phyloP scores from a whole-genome alignment of 129 eudicot genomes.

The sunflower (Helianthus annuus) region DNA sequence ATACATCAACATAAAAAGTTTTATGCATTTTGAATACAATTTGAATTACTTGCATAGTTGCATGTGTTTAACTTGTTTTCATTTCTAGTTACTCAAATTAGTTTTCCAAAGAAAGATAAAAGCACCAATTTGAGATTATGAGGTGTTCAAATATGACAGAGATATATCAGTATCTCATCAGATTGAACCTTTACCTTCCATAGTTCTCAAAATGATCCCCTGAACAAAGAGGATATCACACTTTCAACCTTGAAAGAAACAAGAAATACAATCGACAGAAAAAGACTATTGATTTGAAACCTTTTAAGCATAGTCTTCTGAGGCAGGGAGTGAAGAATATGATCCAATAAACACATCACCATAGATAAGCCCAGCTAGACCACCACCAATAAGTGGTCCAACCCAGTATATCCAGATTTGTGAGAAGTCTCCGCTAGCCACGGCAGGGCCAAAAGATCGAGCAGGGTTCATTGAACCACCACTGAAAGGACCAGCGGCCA shows the following conservation, averaged over 20 bases:
- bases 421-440: conserved; percentile 46
- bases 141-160: conserved; percentile 18
- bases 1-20: too few relatives aligned
- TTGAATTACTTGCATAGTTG: too few relatives aligned
- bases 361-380: conserved; percentile 56
- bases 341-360: conserved; percentile 55
- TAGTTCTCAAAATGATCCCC: conserved; percentile 16
- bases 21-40: too few relatives aligned
- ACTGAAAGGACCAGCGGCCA: conserved; percentile 58
- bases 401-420: conserved; percentile 60
- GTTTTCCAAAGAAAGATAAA: conserved; percentile 14
- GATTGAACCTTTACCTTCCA: conserved; percentile 14
- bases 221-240: conserved; percentile 8
- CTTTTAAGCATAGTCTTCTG: conserved; percentile 43
- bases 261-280: background rate
- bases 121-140: conserved; percentile 17
- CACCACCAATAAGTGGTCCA: conserved; percentile 74
- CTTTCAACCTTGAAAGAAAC: conserved; percentile 8
- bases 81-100: too few relatives aligned
- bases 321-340: conserved; percentile 36
- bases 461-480: conserved; percentile 17
- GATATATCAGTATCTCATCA: conserved; percentile 18
- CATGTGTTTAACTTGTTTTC: too few relatives aligned
- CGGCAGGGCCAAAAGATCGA: conserved; percentile 42
- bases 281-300: too few relatives aligned